Base-by-base conservation (phyloP, 495 filamentous ascomycete species). In the Trichoderma gamsii region DNA sequence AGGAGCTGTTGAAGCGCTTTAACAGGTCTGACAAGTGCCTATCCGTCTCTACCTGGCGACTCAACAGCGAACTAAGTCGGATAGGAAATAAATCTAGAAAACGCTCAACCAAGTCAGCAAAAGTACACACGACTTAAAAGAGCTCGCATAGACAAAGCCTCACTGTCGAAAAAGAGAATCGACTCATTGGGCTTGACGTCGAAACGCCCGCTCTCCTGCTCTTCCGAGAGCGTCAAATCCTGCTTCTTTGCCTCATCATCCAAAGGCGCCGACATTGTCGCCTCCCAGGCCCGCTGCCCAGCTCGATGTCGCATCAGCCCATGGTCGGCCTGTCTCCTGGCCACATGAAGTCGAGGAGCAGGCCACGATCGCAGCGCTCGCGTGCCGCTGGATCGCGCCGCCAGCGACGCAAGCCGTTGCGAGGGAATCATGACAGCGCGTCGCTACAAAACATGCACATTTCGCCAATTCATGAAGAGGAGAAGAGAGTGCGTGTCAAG, bases 91-190 rank as follows among this genome's bases (percentile, higher is more conserved):
- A 82, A 79, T 93, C 93, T 97, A 71, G 8, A n/a, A 0, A 2
- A 2, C 21, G n/a, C 38, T 29, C 29, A 29, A 29, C n/a, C 43
- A 59, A n/a, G 41, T 41, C 63, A 51, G 44, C 67, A 59, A 38
- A 5, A 12, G 8, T 7, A 7, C 35, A 15, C 43, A 64, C 65
- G 23, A 38, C 29, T 64, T 41, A 27, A 16, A 13, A 27, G 18
- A 12, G 4, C 12, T 18, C 1, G 4, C 27, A 51, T 18, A 1
- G 12, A 27, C 3, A 49, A 52, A 18, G 32, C 41, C 87, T 73
- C 77, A 96, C 92, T 97, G 74, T 96, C 92, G 70, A 99, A 87
- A 77, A 93, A 99, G 8, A 99, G 72, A 29, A 97, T 87, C 0
- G 87, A 88, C 78, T 97, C 92, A 68, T 90, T 89, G 0, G 87